Base-by-base conservation (phyloP, 2,329 filamentous ascomycete genomes). In the Hypoxylon sp. region DNA sequence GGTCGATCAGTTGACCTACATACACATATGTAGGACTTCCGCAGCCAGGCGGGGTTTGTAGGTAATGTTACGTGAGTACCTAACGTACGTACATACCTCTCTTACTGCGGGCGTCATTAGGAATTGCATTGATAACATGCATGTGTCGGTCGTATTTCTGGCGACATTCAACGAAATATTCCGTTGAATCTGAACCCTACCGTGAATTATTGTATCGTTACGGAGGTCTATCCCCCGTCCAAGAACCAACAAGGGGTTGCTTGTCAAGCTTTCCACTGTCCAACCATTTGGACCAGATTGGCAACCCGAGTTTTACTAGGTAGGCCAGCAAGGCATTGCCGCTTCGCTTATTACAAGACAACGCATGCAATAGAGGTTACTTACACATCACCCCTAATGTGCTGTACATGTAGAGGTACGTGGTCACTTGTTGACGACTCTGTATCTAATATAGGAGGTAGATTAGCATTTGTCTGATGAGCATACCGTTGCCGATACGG, bases 1-100 rank as follows among this genome's bases (percentile, higher is more conserved):
- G 15, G 62, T 39, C 24, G 50, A 66, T 69, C 62, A 69, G 54
- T 66, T 69, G 62, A 69, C 58, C 42, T 27, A 27, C 24, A 27
- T 27, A 27, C 3, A 27, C 24, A 3, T 5, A 31, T 42, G 19
- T 19, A 11, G 35, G 61, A 15, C 56, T 44, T 27, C 24, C 47
- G 37, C 47, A 57, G 46, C 44, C 31, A 31, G 37, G 35, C 10
- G 21, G 32, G n/a, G 32, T 17, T 29, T 50, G 42, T 15, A 32
- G 31, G 42, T 15, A 32, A 37, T 55, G 46, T 39, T 62, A 44
- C 42, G 32, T 31, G 51, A 62, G 35, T n/a, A n/a, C n/a, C n/a
- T n/a, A 5, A 5, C 24, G 24, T 5, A 27, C 5, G 24, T 56
- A 51, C 24, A 52, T 44, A 19, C n/a, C n/a, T n/a, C n/a, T n/a